Percentiles rank a stretch among this genome's conserved stretches.
Conservation (phyloP, 805 yeast genomes). For the Schizosaccharomyces octosporus region DNA sequence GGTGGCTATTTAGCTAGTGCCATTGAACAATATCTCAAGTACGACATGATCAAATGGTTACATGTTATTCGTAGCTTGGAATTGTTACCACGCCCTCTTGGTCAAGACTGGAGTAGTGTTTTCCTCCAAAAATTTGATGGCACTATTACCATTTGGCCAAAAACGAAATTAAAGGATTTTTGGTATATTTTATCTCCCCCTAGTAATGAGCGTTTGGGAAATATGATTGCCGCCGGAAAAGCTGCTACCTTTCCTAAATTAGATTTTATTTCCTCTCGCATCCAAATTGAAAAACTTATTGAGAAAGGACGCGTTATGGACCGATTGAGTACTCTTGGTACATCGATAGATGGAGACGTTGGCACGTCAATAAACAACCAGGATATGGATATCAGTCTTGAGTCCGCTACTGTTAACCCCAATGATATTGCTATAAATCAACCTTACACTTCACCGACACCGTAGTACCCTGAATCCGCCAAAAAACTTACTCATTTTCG, state of each 20-base stretch:
- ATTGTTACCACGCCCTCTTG: conserved; percentile 38
- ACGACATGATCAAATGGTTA: conserved; percentile 58
- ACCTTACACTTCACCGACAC: no score
- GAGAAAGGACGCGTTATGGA: conserved; percentile 12
- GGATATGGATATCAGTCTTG: not conserved
- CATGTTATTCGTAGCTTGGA: conserved; percentile 40
- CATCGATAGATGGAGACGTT: not conserved
- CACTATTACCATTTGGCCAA: conserved; percentile 45
- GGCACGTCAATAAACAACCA: not conserved
- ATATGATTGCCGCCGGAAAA: conserved; percentile 38
- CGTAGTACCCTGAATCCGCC: no score
- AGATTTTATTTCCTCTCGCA: conserved; percentile 36
- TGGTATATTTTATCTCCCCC: conserved; percentile 47
- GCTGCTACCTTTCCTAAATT: conserved; percentile 40
- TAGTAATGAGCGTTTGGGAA: conserved; percentile 27
- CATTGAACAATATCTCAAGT: conserved; percentile 39
- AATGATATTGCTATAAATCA: not conserved
- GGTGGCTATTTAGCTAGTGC: conserved; percentile 63
- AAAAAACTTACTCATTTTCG: no score
- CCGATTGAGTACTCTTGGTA: not conserved
- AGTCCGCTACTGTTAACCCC: not conserved
- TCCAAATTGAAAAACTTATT: conserved; percentile 40
- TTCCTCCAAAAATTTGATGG: conserved; percentile 57
- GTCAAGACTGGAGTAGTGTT: conserved; percentile 59
- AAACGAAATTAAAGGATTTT: conserved; percentile 33